Conservation (phyloP, 2,329 filamentous ascomycete genomes). For the Neophaeococcomyces aloes region DNA sequence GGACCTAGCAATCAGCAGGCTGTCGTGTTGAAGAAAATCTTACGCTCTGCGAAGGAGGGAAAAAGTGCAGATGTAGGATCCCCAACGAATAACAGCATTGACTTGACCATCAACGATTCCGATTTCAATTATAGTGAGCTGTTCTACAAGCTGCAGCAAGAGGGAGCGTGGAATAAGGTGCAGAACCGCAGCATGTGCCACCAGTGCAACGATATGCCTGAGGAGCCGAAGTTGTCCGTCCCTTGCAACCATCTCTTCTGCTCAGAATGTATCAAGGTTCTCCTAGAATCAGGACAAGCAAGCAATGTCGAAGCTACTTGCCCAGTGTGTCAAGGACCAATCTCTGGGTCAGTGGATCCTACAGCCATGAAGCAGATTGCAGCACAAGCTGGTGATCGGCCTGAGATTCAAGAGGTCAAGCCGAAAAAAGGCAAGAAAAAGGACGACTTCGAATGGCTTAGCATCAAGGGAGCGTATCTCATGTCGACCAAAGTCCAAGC, state of each 20-base stretch:
- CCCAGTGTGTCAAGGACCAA: slow-evolving; percentile 15
- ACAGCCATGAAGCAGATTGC: slow-evolving; percentile 25
- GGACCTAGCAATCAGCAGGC: background rate
- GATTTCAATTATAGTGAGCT: slow-evolving; percentile 11
- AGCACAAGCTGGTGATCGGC: slow-evolving; percentile 27
- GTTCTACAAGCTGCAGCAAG: slow-evolving; percentile 8
- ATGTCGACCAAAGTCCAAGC: slow-evolving; percentile 32
- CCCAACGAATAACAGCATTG: background rate
- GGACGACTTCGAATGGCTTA: slow-evolving; percentile 24
- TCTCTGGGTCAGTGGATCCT: slow-evolving; percentile 27
- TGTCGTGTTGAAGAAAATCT: background rate
- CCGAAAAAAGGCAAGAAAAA: slow-evolving; percentile 20
- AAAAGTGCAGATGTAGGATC: background rate
- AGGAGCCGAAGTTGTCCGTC: slow-evolving; percentile 29
- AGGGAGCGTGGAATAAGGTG: slow-evolving; percentile 28
- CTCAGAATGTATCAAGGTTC: slow-evolving; percentile 33
- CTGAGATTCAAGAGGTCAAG: background rate
- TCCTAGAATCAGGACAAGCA: slow-evolving; percentile 16
- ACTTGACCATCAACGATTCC: slow-evolving; percentile 1
- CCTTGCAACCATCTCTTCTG: slow-evolving; percentile 50
- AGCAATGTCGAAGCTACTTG: slow-evolving; percentile 14
- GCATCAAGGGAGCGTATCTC: slow-evolving; percentile 20
- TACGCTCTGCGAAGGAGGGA: background rate
- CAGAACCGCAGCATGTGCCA: slow-evolving; percentile 30
- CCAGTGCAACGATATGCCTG: slow-evolving; percentile 33